A percentile compares a stretch with the other conserved stretches of the same genome.
Conservation (phyloP, 169 alveolate genomes). For the Plasmodium fragile region DNA sequence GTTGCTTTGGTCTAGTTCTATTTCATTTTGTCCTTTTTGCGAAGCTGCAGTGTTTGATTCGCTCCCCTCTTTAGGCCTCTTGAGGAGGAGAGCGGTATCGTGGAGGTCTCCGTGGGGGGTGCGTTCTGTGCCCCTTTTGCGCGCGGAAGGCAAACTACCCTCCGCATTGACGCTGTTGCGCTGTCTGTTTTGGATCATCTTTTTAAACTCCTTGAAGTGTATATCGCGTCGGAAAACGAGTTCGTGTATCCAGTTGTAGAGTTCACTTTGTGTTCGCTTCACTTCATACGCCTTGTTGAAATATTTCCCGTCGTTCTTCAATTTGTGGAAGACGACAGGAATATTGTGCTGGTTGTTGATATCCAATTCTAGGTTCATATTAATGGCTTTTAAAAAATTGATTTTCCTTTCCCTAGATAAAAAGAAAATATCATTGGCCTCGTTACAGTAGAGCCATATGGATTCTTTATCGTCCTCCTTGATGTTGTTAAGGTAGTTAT, state of each 20-base stretch:
- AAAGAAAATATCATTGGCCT: conserved; percentile 60
- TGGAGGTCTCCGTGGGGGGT: not conserved
- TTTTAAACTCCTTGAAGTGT: not conserved
- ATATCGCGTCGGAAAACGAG: conserved; percentile 54
- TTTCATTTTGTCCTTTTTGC: not conserved
- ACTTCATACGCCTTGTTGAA: conserved; percentile 45
- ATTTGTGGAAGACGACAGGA: not conserved
- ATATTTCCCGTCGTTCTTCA: conserved; percentile 16
- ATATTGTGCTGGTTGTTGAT: not conserved
- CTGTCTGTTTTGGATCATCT: conserved; percentile 7
- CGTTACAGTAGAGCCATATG: conserved; percentile 74
- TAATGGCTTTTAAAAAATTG: conserved; percentile 21
- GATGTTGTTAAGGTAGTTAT: conserved; percentile 54
- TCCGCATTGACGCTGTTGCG: not conserved
- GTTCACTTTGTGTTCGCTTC: conserved; percentile 21
- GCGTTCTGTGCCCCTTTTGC: not conserved
- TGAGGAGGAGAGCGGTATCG: not conserved
- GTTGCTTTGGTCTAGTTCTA: not conserved
- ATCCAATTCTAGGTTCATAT: not conserved
- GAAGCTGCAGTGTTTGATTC: not conserved
- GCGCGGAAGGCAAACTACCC: not conserved
- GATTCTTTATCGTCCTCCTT: conserved; percentile 76
- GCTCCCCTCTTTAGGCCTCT: not conserved
- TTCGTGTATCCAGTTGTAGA: conserved; percentile 55
- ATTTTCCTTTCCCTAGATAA: conserved; percentile 57